Conservation (phyloP, 768 basidiomycete species). For the Mycena capillaripes region DNA sequence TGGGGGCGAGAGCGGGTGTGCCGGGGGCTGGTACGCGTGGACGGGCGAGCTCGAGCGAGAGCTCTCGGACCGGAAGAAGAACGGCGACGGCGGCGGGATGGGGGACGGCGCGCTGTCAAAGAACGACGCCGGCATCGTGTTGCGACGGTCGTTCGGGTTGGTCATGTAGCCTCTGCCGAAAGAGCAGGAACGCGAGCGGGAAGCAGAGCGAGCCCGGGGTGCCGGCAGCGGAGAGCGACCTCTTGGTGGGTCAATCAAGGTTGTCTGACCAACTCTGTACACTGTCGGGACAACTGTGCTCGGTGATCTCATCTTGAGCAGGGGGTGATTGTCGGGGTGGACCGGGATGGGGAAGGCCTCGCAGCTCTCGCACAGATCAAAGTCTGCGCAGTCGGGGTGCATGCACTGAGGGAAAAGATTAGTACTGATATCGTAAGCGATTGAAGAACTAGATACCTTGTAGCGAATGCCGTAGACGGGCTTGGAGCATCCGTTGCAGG, state of each 20-base stretch:
- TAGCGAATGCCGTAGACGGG: constrained; percentile 75
- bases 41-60: constrained; percentile 36
- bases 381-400: constrained; percentile 83
- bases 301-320: constrained; percentile 79
- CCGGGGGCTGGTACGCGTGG: constrained; percentile 9
- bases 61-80: constrained; percentile 39
- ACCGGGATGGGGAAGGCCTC: constrained; percentile 85
- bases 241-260: constrained; percentile 34
- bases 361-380: constrained; percentile 84
- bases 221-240: constrained; percentile 26
- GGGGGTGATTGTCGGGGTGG: constrained; percentile 78
- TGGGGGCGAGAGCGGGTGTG: constrained; percentile 9
- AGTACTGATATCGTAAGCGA: neutral
- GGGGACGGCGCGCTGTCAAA: constrained; percentile 26
- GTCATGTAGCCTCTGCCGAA: constrained; percentile 38
- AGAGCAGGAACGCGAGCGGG: constrained; percentile 27
- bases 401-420: constrained; percentile 68
- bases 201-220: constrained; percentile 18
- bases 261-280: constrained; percentile 46
- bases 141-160: constrained; percentile 35
- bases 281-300: constrained; percentile 64
- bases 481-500: constrained; percentile 73
- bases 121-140: constrained; percentile 35
- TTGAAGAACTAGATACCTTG: constrained; percentile 63
- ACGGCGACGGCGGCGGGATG: constrained; percentile 38